phyloP scores from a whole-genome alignment of 2,329 filamentous ascomycete species.

The Rutstroemia sp. region DNA sequence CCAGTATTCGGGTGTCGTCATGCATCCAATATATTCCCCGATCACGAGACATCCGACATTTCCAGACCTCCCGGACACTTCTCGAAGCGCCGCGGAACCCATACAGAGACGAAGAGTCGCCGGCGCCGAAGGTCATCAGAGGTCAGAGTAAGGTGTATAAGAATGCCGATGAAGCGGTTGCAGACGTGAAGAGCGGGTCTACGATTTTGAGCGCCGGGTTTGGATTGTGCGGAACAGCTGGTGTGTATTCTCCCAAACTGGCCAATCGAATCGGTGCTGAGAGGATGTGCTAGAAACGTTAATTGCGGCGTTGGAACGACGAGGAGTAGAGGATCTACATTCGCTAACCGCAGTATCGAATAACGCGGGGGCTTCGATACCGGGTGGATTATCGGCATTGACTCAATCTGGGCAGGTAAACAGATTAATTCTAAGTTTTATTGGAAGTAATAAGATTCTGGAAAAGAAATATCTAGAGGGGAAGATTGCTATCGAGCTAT shows the following conservation, averaged over 20 bases:
- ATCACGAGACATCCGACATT: conserved; percentile 7
- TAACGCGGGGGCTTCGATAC: conserved; percentile 65
- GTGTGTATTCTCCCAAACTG: background rate
- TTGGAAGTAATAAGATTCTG: conserved; percentile 68
- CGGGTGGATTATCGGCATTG: conserved; percentile 59
- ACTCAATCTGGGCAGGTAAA: conserved; percentile 61
- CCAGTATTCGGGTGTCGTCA: conserved; percentile 2
- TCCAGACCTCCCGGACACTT: conserved; percentile 3
- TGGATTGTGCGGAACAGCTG: conserved; percentile 33
- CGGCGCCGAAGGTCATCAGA: conserved; percentile 10
- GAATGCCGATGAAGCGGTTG: conserved; percentile 13
- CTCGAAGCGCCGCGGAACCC: conserved; percentile 6
- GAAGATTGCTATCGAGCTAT: conserved; percentile 66
- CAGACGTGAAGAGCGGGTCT: conserved; percentile 43
- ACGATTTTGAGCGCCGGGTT: conserved; percentile 70
- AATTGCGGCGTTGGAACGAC: conserved; percentile 56
- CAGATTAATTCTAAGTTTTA: conserved; percentile 65
- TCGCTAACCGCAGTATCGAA: conserved; percentile 70
- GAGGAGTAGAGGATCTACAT: conserved; percentile 45
- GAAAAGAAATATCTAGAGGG: conserved; percentile 67
- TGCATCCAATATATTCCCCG: background rate
- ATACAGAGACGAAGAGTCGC: background rate
- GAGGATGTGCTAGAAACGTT: conserved; percentile 48
- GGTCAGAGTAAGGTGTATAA: conserved; percentile 13
- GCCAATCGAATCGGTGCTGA: background rate